Evolutionary conservation across 2,329 filamentous ascomycete species (phyloP), one percentile per base, ranked within the genome.

Genomic region (Escovopsis sp.): DNA sequence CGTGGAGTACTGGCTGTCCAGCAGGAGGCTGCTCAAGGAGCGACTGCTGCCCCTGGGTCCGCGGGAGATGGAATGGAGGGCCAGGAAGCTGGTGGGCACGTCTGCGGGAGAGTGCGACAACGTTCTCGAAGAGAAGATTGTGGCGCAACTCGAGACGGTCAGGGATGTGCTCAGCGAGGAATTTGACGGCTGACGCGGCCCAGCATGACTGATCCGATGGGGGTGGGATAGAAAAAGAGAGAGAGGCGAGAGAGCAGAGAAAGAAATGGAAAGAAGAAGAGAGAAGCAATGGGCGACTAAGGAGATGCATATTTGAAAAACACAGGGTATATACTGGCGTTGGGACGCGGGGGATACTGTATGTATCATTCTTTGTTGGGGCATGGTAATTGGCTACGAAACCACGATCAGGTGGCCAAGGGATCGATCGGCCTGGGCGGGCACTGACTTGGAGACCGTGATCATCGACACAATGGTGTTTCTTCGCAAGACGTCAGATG

Each of bases 1-100:
- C 53, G 75, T 93, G 5, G 85, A 94, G 50, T 84, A 83, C 49
- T 85, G 85, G 71, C 64, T 95, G 33, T 72, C 76, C 26, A 79
- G 79, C 42, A 72, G 78, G 45, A 76, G 77, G 49, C 65, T 80
- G 43, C 65, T 95, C 43, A 72, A 80, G 41, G 80, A 85, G 49
- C 71, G 83, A 26, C 73, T 94, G 39, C 68, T 88, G 40, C 78
- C 87, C 0, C 69, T 83, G 18, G 84, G 76, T 26, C 73, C 80
- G 53, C 74, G 80, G 47, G 87, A 94, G 61, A 67, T 73, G 36
- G 79, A 80, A 49, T 79, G 73, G 73, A 60, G 67, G 44, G 59
- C 58, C 7, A 64, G 57, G 47, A 68, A 65, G 50, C 56, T 56
- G 15, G 59, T 54, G 39, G 49, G 55, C 8, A 57, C 57, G 12